Percentiles rank a stretch among this genome's conserved stretches.
These are phyloP conservation scores for Tarenaya hassleriana DNA, from an alignment of 345 rosid genomes.

Conservation along the genomic window DNA sequence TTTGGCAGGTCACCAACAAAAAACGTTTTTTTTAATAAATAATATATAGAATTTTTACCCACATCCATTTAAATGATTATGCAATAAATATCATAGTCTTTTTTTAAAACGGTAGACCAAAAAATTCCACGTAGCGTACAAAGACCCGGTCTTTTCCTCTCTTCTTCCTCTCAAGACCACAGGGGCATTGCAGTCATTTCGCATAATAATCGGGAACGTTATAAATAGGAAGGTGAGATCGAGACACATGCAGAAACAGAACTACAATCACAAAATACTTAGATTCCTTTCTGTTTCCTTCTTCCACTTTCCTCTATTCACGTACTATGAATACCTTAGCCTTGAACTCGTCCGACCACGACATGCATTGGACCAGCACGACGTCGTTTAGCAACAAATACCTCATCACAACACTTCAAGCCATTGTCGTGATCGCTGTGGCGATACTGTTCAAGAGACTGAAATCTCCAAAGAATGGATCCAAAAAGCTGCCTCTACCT, in stretches of 20 bases:
- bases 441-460: slow-evolving; percentile 25
- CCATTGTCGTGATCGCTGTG: slow-evolving; percentile 25
- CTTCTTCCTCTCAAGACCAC: neutral
- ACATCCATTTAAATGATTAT: neutral
- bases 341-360: slow-evolving; percentile 32
- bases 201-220: neutral
- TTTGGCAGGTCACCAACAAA: slow-evolving; percentile 34
- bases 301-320: slow-evolving; percentile 1
- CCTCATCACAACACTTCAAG: slow-evolving; percentile 31
- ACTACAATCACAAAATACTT: slow-evolving; percentile 16
- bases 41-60: no score
- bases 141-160: slow-evolving; percentile 18
- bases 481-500: slow-evolving; percentile 29
- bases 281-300: slow-evolving; percentile 9
- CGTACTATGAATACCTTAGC: slow-evolving; percentile 23
- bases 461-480: neutral
- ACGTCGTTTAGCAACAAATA: slow-evolving; percentile 21
- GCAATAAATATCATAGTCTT: no score
- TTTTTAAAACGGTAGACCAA: no score
- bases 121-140: neutral
- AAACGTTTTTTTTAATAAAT: neutral
- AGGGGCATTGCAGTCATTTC: slow-evolving; percentile 15
- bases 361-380: neutral
- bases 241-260: slow-evolving; percentile 22
- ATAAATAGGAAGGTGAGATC: slow-evolving; percentile 25